These are phyloP conservation scores for Cladosporium halotolerans DNA, from an alignment of 2,329 filamentous ascomycete genomes.

Conservation along the genomic window DNA sequence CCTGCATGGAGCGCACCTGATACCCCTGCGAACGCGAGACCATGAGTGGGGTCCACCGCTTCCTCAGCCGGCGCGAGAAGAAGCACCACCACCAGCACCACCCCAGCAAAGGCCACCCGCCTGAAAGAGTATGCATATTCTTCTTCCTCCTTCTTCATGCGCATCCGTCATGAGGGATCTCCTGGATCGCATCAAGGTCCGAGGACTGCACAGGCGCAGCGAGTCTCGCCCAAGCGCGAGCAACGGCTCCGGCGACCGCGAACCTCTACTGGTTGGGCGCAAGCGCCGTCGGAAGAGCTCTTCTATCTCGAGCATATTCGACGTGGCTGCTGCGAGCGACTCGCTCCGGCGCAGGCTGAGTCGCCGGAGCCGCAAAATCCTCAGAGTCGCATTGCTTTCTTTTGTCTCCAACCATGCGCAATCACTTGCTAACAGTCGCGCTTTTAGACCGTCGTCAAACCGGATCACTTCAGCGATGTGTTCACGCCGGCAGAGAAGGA, in stretches of 20 bases:
- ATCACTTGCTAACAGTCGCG: background rate
- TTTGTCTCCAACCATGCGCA: background rate
- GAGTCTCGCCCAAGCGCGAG: background rate
- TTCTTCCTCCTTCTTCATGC: background rate
- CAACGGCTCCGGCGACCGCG: background rate
- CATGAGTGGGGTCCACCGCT: slow-evolving; percentile 53
- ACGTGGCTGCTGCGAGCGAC: background rate
- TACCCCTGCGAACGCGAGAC: slow-evolving; percentile 14
- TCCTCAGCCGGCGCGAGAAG: slow-evolving; percentile 65
- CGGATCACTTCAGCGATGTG: slow-evolving; percentile 57
- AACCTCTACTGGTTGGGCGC: slow-evolving; percentile 2
- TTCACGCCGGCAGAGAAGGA: slow-evolving; percentile 54
- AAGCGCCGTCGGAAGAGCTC: background rate
- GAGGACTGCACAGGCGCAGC: background rate
- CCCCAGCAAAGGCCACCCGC: slow-evolving; percentile 16
- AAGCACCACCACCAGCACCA: slow-evolving; percentile 17
- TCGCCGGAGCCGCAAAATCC: background rate
- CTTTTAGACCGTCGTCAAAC: slow-evolving; percentile 19
- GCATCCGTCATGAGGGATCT: slow-evolving; percentile 1
- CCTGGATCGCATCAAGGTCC: background rate
- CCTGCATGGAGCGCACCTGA: slow-evolving; percentile 7
- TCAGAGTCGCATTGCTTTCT: slow-evolving; percentile 5
- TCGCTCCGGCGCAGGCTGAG: background rate
- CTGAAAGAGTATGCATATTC: slow-evolving; percentile 14
- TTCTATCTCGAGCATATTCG: slow-evolving; percentile 3